Percentiles rank a stretch among this genome's conserved stretches.
These are phyloP conservation scores for Cardiospermum halicacabum DNA, from an alignment of 345 rosid genomes.

Conservation along the genomic window DNA sequence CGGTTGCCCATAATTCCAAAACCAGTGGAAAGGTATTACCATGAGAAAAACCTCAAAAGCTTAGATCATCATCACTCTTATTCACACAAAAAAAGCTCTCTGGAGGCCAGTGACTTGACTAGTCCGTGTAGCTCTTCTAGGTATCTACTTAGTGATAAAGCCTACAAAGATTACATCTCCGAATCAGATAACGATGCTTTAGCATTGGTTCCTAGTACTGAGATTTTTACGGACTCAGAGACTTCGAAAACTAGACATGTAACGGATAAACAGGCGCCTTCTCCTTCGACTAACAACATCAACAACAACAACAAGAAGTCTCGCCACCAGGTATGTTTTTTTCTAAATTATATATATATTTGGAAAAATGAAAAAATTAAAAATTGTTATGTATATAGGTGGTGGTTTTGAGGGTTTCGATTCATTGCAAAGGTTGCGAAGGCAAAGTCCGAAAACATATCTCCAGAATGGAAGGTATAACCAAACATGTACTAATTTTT, in stretches of 20 bases:
- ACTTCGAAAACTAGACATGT: slow-evolving; percentile 20
- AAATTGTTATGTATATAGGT: slow-evolving; percentile 38
- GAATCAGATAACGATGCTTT: slow-evolving; percentile 26
- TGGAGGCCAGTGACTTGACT: slow-evolving; percentile 39
- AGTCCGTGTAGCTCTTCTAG: slow-evolving; percentile 43
- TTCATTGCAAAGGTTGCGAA: slow-evolving; percentile 97
- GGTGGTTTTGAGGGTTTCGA: slow-evolving; percentile 83
- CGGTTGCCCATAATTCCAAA: slow-evolving; percentile 37
- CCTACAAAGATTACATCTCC: slow-evolving; percentile 38
- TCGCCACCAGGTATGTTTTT: slow-evolving; percentile 45
- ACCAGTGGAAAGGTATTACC: slow-evolving; percentile 4
- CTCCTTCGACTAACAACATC: slow-evolving; percentile 38
- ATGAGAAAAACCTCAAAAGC: slow-evolving; percentile 27
- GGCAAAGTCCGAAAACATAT: slow-evolving; percentile 86
- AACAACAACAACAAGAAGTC: slow-evolving; percentile 41
- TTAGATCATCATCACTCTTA: slow-evolving; percentile 9
- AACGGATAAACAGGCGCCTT: slow-evolving; percentile 15
- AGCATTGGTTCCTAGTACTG: slow-evolving; percentile 28
- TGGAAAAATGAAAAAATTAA: no score
- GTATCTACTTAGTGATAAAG: slow-evolving; percentile 56
- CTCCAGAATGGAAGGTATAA: slow-evolving; percentile 95
- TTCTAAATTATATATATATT: not conserved
- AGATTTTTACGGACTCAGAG: not conserved
- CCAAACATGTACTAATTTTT: no score
- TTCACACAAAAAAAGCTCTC: slow-evolving; percentile 59